Base-by-base conservation (phyloP, 495 filamentous ascomycete genomes). In the Thermochaetoides thermophila region DNA sequence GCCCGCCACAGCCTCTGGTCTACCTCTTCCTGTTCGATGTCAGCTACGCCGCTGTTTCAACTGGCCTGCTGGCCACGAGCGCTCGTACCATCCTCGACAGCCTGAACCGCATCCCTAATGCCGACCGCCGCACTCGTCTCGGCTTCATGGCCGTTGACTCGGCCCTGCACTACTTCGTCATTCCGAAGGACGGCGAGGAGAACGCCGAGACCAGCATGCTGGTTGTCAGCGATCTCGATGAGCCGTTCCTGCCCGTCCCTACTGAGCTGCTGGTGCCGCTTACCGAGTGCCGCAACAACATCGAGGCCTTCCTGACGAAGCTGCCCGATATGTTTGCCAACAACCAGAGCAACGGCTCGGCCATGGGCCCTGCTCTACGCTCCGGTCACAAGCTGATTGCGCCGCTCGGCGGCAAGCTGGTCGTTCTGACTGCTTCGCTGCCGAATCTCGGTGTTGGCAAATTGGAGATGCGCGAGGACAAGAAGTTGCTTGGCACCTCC, bases 1-100 rank as follows among this genome's bases (percentile, higher is more conserved):
- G 89, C 14, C 86, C 89, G 34, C 89, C 89, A 2, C 89, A 97
- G 51, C 91, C 89, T 12, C 67, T 97, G 8, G 87, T 95, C n/a
- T 97, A 97, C 45, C 71, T 95, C 11, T 97, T 97, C 71, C 64
- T 96, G 38, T 82, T 97, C 49, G 89, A 97, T 49, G 91, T 96
- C 39, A 94, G 85, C 65, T 91, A 86, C 43, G 73, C 83, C 7
- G 74, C 89, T 16, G 84, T 97, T 21, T 81, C 80, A 18, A 91
- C 73, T 40, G 91, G 91, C 37, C 79, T 97, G n/a, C 64, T 96
- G 37, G 89, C 91, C 23, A 96, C 91, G 8, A 85, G 75, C 33
- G 89, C 89, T 23, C 74, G 89, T 40, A 92, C 83, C 42, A 95
- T 97, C 41, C 69, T 89, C 44, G 89, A 96, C 53, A 95, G 86